Evolutionary conservation across 768 basidiomycete species (phyloP).

Genomic region (Crepidotus variabilis): DNA sequence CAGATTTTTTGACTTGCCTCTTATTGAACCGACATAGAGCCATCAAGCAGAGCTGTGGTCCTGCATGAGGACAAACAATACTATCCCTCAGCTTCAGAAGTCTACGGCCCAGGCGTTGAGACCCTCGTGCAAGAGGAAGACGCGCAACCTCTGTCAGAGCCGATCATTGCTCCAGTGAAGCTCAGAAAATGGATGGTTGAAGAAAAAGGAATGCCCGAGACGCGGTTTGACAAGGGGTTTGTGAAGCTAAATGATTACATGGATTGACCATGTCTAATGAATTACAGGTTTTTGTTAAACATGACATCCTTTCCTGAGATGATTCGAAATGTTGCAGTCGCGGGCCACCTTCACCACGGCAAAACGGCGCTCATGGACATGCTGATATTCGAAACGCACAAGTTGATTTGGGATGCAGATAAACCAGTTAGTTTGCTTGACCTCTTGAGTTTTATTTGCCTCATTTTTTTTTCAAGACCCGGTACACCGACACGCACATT

Average conservation of each 20-base stretch:
- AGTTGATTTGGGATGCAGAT: conserved; percentile 91
- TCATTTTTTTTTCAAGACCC: conserved; percentile 49
- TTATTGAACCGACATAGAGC: conserved; percentile 41
- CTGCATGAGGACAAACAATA: conserved; percentile 98
- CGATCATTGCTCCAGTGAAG: conserved; percentile 94
- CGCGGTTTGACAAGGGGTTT: conserved; percentile 96
- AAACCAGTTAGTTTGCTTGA: conserved; percentile 55
- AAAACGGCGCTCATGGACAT: conserved; percentile 97
- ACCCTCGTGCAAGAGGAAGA: conserved; percentile 98
- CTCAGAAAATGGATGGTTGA: conserved; percentile 92
- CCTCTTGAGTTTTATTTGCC: not conserved
- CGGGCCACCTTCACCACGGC: conserved; percentile 96
- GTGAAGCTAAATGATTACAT: conserved; percentile 17
- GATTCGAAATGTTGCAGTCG: conserved; percentile 94
- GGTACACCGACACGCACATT: conserved; percentile 95
- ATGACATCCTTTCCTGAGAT: conserved; percentile 90
- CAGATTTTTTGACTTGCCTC: not conserved
- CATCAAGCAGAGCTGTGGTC: conserved; percentile 76
- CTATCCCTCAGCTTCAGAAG: conserved; percentile 87
- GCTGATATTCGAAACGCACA: conserved; percentile 96
- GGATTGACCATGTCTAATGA: conserved; percentile 2
- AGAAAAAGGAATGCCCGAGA: conserved; percentile 94
- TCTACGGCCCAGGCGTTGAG: conserved; percentile 93
- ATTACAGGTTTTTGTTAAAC: conserved; percentile 79
- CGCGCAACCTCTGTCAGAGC: conserved; percentile 90